Base-by-base conservation (phyloP, 2,329 filamentous ascomycete genomes). In the Dactylellina cionopaga region DNA sequence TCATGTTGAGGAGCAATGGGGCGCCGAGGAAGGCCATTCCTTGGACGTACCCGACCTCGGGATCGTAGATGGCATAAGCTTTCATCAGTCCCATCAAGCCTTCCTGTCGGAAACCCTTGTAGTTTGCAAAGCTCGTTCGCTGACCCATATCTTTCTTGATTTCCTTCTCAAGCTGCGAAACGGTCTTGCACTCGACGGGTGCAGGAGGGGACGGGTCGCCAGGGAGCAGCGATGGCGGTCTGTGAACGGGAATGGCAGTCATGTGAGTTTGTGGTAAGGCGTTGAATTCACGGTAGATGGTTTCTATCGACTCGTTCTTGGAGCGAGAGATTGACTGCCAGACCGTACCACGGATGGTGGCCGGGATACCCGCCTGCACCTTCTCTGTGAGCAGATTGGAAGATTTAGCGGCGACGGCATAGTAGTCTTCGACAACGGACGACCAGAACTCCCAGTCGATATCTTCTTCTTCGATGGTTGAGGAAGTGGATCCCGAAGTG, bases 361-460 rank as follows among this genome's bases (percentile, higher is more conserved):
- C 92, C 0, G 95, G 95, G 65, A 99, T 99, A 29, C 95, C 95
- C 37, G 90, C 91, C 52, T 94, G 91, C 76, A 99, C 97, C 19
- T 95, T 93, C 75, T 86, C 88, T 78, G 94, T 96, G 65, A 99
- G 83, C 79, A 97, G 93, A 77, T 96, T 92, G 0, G 94, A 86
- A 2, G 92, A 92, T 70, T 92, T 88, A 9, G 92, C 90, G 52
- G 98, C 90, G 7, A 92, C 94, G 25, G 92, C 88, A 13, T 93
- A 92, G 0, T 95, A 95, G 82, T 97, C 92, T 76, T 97, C 96
- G 31, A 99, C 95, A 2, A 99, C 90, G 22, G 90, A 88, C 79
- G 99, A 94, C 95, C 95, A 99, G 37, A 99, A 83, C 80, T 99
- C 95, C 95, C 95, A 99, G 79, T 99, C 92, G n/a, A 99, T 95